Evolutionary conservation across 2,329 filamentous ascomycete species (phyloP).

Genomic region (Lasiodiplodia citricola): DNA sequence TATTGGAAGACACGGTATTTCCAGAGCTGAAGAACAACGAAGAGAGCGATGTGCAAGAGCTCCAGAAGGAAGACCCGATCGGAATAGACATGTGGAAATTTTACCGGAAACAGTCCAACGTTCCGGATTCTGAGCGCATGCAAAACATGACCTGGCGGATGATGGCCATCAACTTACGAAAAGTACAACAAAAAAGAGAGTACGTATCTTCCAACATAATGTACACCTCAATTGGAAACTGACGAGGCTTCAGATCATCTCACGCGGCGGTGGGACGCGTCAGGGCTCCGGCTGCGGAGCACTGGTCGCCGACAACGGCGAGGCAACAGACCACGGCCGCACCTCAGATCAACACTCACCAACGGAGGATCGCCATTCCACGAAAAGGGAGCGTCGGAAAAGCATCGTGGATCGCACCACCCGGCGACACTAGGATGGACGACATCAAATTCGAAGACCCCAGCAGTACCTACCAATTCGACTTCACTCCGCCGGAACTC

Average conservation of each 20-base stretch:
- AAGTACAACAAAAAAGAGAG: not conserved
- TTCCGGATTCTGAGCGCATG: constrained; percentile 96
- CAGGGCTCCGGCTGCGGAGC: not conserved
- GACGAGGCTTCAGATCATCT: not conserved
- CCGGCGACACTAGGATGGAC: not conserved
- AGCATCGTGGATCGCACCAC: no score
- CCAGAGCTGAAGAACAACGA: constrained; percentile 44
- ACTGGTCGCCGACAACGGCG: not conserved
- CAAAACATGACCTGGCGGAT: constrained; percentile 98
- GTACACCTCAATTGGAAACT: not conserved
- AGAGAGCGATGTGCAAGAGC: constrained; percentile 70
- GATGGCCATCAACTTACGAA: constrained; percentile 85
- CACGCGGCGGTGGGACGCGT: not conserved
- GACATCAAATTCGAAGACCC: not conserved
- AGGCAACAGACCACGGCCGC: not conserved
- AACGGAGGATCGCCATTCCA: not conserved
- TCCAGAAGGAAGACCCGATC: constrained; percentile 89
- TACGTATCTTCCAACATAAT: not conserved
- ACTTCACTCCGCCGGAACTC: not conserved
- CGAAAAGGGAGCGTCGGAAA: not conserved
- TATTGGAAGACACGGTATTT: not conserved
- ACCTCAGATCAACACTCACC: not conserved
- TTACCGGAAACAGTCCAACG: constrained; percentile 83
- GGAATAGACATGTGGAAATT: constrained; percentile 94
- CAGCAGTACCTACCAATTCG: not conserved